A percentile compares a stretch with the other conserved stretches of the same genome.
These are phyloP conservation scores for Epithele typhae DNA, from an alignment of 768 basidiomycete species.

Conservation along the genomic window DNA sequence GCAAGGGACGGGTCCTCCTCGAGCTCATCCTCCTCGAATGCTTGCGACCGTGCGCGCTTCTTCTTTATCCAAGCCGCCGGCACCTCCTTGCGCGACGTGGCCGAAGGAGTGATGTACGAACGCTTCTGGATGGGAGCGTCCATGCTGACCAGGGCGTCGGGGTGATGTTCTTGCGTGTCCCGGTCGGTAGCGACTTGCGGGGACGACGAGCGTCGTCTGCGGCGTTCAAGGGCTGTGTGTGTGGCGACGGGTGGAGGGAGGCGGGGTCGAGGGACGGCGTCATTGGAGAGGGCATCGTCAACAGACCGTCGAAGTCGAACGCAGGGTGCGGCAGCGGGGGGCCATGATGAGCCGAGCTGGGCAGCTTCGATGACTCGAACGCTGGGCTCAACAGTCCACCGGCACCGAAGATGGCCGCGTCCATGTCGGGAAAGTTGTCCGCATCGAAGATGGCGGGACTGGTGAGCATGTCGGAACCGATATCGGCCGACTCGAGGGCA, in stretches of 20 bases:
- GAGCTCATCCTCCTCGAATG: conserved; percentile 47
- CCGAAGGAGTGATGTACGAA: conserved; percentile 66
- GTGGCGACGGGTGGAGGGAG: conserved; percentile 31
- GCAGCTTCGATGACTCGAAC: conserved; percentile 17
- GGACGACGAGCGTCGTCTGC: conserved; percentile 13
- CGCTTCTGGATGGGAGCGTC: conserved; percentile 80
- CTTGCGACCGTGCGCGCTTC: conserved; percentile 51
- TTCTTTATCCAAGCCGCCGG: conserved; percentile 61
- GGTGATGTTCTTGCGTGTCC: conserved; percentile 68
- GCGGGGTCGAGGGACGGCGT: conserved; percentile 45
- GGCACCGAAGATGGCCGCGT: conserved; percentile 27
- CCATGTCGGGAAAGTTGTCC: conserved; percentile 27
- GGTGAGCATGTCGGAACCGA: conserved; percentile 36
- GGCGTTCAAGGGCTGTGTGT: conserved; percentile 19
- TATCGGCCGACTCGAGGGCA: conserved; percentile 32
- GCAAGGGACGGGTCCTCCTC: conserved; percentile 35
- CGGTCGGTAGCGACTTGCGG: conserved; percentile 43
- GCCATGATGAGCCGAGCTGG: conserved; percentile 10
- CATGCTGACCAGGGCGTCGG: conserved; percentile 62
- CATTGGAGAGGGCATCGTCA: conserved; percentile 44
- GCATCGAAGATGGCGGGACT: conserved; percentile 38
- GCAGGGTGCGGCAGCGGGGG: conserved; percentile 15
- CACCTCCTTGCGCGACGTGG: conserved; percentile 75
- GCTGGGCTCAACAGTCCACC: conserved; percentile 12
- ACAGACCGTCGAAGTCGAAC: conserved; percentile 33